Percentiles rank a stretch among this genome's conserved stretches.
Evolutionary conservation across 2,329 filamentous ascomycete genomes (phyloP).

Genomic region (Aspergillus chevalieri): DNA sequence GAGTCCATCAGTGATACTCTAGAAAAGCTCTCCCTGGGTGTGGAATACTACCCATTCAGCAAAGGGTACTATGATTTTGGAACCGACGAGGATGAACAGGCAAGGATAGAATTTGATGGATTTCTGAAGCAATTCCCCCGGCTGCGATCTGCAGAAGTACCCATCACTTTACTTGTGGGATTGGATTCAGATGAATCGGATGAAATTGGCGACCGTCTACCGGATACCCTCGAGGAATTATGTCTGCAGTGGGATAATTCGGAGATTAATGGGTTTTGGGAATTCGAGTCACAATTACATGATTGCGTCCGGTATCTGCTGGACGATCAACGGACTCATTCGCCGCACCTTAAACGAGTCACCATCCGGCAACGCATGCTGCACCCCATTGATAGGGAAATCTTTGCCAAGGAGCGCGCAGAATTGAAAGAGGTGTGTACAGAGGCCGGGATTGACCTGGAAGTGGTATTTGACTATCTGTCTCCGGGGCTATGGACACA

Average conservation of each 20-base stretch:
- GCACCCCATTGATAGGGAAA: background rate
- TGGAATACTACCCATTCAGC: slow-evolving; percentile 4
- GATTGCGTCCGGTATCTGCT: slow-evolving; percentile 2
- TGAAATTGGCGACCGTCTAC: background rate
- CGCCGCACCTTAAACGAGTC: slow-evolving; percentile 1
- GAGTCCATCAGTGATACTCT: slow-evolving; percentile 1
- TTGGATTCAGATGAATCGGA: background rate
- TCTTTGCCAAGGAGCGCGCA: background rate
- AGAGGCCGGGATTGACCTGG: background rate
- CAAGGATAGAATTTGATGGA: background rate
- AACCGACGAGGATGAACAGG: background rate
- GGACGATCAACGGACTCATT: background rate
- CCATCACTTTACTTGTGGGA: slow-evolving; percentile 1
- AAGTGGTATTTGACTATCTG: slow-evolving; percentile 2
- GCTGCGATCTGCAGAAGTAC: slow-evolving; percentile 2
- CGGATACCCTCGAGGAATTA: background rate
- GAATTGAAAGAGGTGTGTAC: background rate
- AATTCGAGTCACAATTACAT: background rate
- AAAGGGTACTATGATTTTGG: slow-evolving; percentile 1
- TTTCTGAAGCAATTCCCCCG: background rate
- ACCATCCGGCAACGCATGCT: background rate
- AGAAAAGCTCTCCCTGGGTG: slow-evolving; percentile 2
- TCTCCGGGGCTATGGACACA: slow-evolving; percentile 3
- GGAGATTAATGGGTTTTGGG: background rate
- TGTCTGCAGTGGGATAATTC: slow-evolving; percentile 2